These are phyloP conservation scores for Beauveria rudraprayagi DNA, from an alignment of 2,329 filamentous ascomycete species.

Conservation along the genomic window DNA sequence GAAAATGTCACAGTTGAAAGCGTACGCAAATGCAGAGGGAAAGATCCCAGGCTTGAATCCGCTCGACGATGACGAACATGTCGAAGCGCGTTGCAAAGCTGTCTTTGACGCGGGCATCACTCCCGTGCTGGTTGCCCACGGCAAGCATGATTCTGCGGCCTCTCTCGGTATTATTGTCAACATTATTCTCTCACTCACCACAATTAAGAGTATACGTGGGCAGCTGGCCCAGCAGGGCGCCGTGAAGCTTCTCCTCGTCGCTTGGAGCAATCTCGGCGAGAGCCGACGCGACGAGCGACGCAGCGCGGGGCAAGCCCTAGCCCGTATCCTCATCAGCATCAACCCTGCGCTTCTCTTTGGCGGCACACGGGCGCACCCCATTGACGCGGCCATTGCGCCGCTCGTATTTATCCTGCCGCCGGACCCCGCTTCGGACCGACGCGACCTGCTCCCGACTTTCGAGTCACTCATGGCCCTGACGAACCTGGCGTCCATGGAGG, in stretches of 20 bases:
- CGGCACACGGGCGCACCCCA: slow-evolving; percentile 62
- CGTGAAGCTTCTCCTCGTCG: slow-evolving; percentile 70
- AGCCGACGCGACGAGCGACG: slow-evolving; percentile 37
- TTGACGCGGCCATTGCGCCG: slow-evolving; percentile 74
- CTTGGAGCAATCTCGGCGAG: slow-evolving; percentile 54
- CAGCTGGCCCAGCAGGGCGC: slow-evolving; percentile 89
- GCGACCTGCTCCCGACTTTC: slow-evolving; percentile 81
- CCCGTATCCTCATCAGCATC: slow-evolving; percentile 77
- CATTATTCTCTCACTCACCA: slow-evolving; percentile 71
- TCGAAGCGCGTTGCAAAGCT: slow-evolving; percentile 64
- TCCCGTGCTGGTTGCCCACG: slow-evolving; percentile 67
- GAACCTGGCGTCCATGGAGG: slow-evolving; percentile 78
- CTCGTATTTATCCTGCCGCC: slow-evolving; percentile 66
- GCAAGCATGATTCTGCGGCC: slow-evolving; percentile 62
- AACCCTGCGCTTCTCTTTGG: slow-evolving; percentile 80
- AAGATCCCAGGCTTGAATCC: slow-evolving; percentile 53
- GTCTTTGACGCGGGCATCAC: slow-evolving; percentile 74
- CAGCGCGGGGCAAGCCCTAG: slow-evolving; percentile 69
- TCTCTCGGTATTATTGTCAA: slow-evolving; percentile 65
- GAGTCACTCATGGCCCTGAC: slow-evolving; percentile 88
- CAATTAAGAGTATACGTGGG: slow-evolving; percentile 65
- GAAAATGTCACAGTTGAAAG: slow-evolving; percentile 84
- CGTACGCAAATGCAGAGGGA: slow-evolving; percentile 82
- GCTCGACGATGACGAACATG: slow-evolving; percentile 68
- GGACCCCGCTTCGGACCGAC: slow-evolving; percentile 52